phyloP scores from a whole-genome alignment of 2,329 filamentous ascomycete species.

The Monosporascus sp. region DNA sequence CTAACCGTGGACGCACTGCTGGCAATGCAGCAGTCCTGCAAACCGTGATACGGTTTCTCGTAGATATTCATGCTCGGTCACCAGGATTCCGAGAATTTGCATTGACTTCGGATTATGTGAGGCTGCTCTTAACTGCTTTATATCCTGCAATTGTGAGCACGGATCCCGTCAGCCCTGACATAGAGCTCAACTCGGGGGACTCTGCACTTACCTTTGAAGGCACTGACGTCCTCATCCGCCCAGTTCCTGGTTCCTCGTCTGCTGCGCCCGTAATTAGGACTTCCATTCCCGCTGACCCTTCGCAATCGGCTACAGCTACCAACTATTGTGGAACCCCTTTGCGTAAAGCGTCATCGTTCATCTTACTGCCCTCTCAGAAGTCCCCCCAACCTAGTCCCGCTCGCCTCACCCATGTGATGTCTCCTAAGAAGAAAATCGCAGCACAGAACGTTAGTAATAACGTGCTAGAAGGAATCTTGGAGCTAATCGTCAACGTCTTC shows the following conservation, averaged over 20 bases:
- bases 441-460: constrained; percentile 56
- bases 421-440: constrained; percentile 48
- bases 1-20: constrained; percentile 43
- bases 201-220: constrained; percentile 80
- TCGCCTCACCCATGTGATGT: constrained; percentile 58
- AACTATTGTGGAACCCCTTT: constrained; percentile 54
- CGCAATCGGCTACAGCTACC: constrained; percentile 31
- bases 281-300: constrained; percentile 49
- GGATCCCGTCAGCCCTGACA: constrained; percentile 76
- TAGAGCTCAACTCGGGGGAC: constrained; percentile 79
- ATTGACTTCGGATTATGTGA: constrained; percentile 71
- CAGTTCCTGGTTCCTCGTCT: constrained; percentile 56
- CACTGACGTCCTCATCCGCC: constrained; percentile 76
- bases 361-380: constrained; percentile 72
- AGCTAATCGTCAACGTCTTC: constrained; percentile 75
- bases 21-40: constrained; percentile 64
- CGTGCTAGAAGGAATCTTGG: constrained; percentile 70
- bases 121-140: constrained; percentile 70
- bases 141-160: constrained; percentile 87
- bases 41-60: constrained; percentile 72
- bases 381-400: constrained; percentile 55
- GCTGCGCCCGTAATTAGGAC: constrained; percentile 70
- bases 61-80: constrained; percentile 73
- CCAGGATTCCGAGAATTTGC: constrained; percentile 78
- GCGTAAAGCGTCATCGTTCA: constrained; percentile 82